A percentile compares a stretch with the other conserved stretches of the same genome.
These are phyloP conservation scores for Aspergillus sparsus DNA, from an alignment of 495 filamentous ascomycete genomes.

Conservation along the genomic window DNA sequence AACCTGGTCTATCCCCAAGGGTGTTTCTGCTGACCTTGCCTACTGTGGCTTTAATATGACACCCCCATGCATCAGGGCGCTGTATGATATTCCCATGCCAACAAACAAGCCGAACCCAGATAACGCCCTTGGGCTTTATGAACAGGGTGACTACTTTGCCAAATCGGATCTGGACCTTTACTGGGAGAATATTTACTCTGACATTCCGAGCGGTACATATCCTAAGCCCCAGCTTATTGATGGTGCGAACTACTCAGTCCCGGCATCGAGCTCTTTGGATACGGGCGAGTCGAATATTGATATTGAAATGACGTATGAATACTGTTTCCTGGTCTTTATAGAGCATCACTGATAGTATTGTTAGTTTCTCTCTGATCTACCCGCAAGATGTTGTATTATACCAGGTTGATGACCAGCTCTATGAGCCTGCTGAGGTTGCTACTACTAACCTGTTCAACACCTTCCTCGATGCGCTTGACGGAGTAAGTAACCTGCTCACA, in stretches of 20 bases:
- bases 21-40: constrained; percentile 24
- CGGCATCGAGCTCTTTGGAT: constrained; percentile 29
- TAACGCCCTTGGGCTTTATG: constrained; percentile 10
- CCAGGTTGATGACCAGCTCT: constrained; percentile 58
- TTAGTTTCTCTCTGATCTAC: constrained; percentile 58
- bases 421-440: constrained; percentile 33
- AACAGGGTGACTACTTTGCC: constrained; percentile 38
- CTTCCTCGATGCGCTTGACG: constrained; percentile 64
- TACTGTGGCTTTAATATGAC: constrained; percentile 29
- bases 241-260: constrained; percentile 39
- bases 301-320: constrained; percentile 48
- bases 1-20: constrained; percentile 21
- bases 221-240: constrained; percentile 48
- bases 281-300: constrained; percentile 51
- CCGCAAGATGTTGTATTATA: constrained; percentile 61
- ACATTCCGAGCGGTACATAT: constrained; percentile 37
- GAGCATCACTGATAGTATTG: constrained; percentile 54
- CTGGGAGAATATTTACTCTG: not conserved
- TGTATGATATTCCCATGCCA: constrained; percentile 46
- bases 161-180: constrained; percentile 60
- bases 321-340: constrained; percentile 34
- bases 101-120: constrained; percentile 50
- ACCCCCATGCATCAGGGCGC: constrained; percentile 37
- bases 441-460: constrained; percentile 41
- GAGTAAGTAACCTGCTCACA: constrained; percentile 17